Evolutionary conservation across 768 basidiomycete species (phyloP), one percentile per base, ranked within the genome.

Genomic region (Suillus fuscotomentosus): DNA sequence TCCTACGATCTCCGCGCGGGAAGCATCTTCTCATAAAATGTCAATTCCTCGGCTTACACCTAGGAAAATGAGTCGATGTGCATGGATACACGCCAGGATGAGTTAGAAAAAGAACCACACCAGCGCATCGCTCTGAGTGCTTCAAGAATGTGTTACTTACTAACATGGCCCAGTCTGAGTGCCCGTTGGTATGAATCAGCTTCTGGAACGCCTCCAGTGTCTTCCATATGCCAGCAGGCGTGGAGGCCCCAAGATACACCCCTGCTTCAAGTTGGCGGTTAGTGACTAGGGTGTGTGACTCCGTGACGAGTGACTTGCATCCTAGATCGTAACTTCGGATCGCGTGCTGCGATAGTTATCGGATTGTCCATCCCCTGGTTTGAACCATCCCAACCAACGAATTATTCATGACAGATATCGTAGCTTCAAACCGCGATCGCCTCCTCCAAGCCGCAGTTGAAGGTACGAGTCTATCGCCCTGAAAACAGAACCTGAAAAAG

Each of bases 371-470:
- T 41, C 14, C 10, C 20, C 34, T 24, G 15, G 9, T 57, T 41
- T 17, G 38, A 41, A 39, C 15, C 9, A 51, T 51, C 14, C 13
- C 36, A 9, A 27, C n/a, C 11, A 41, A 17, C 62, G 22, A 42
- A 22, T 36, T 9, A 10, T 41, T 45, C 27, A 69, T 69, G 67
- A 31, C 31, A 50, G 34, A n/a, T 11, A 60, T 87, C 14, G 79
- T 84, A 13, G 60, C 72, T 4, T 79, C 81, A 42, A 80, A 86
- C 50, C 76, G 82, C 27, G 77, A 80, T 39, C 79, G 73, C 31
- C 75, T 91, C 39, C 86, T 91, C 59, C 67, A 79, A 64, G 83
- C 83, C 11, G 85, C 89, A 2, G 80, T 88, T 57, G 81, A 89
- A 79, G 89, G 88, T 85, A 67, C 39, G 63, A 13, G 17, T 61